A percentile compares a stretch with the other conserved stretches of the same genome.
Conservation (phyloP, 129 eudicot species). For the sunflower (Helianthus annuus) region HanXRQr2.0-SUNRISE NC_035442.2:131582933-131583432, state of each 20-base stretch:
- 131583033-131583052: conserved; percentile 29
- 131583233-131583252: conserved; percentile 39
- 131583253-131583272: conserved; percentile 36
- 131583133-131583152: conserved; percentile 41
- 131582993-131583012: conserved; percentile 50
- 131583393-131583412: conserved; percentile 25
- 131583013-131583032: conserved; percentile 14
- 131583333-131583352: conserved; percentile 40
- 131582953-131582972: conserved; percentile 37
- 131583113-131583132: conserved; percentile 32
- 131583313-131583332: conserved; percentile 28
- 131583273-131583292: conserved; percentile 44
- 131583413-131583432: conserved; percentile 37
- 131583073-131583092: conserved; percentile 40
- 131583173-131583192: conserved; percentile 38
- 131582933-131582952: conserved; percentile 20
- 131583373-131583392: conserved; percentile 44
- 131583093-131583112: conserved; percentile 19
- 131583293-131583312: conserved; percentile 44
- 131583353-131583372: conserved; percentile 29
- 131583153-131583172: conserved; percentile 37
- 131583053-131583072: conserved; percentile 54
- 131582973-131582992: conserved; percentile 50
- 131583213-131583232: conserved; percentile 32
- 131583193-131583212: conserved; percentile 52